Evolutionary conservation across 495 filamentous ascomycete genomes (phyloP), one percentile per base, ranked within the genome.

Genomic region (Penicillium pancosmium): DNA sequence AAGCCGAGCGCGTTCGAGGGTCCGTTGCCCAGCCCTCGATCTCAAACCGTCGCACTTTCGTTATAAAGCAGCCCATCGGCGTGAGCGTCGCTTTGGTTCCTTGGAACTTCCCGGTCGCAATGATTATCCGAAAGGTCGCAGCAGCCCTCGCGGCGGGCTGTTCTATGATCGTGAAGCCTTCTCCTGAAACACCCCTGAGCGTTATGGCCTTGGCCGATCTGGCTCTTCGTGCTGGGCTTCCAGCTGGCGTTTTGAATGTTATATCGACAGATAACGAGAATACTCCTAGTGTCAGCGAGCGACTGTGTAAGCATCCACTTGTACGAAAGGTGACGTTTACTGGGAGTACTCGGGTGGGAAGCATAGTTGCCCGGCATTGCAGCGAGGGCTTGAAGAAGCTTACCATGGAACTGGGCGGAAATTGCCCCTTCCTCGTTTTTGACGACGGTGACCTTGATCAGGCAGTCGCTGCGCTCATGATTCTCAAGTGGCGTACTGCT

Each of bases 241-340:
- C 84, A 3, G 73, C 77, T 12, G 86, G 86, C 13, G 82, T 82
- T 15, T 73, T 88, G 35, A 88, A 85, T 65, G 74, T 87, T 33
- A 62, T 88, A 33, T 82, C 84, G 0, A 83, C 84, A 1, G 71
- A 71, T 25, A 64, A 85, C n/a, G 72, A 78, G 3, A 85, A 85
- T 54, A 86, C 83, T 1, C 79, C 83, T 16, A 67, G 74, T 13
- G 73, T 88, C 16, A 82, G 81, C 52, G 75, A 81, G 52, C 76
- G 82, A 1, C 70, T 89, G n/a, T 87, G 84, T 52, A 72, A 77
- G 8, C 81, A 82, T 48, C 69, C 75, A 0, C 69, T 77, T 1
- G 80, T 90, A 7, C 80, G 80, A 54, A 90, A 90, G 65, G 75
- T 88, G 53, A 82, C 82, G 10, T 90, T 90, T 67, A 90, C 87